A percentile compares a stretch with the other conserved stretches of the same genome.
phyloP scores from a whole-genome alignment of 2,329 filamentous ascomycete genomes.

The Colletotrichum spaethianum region DNA sequence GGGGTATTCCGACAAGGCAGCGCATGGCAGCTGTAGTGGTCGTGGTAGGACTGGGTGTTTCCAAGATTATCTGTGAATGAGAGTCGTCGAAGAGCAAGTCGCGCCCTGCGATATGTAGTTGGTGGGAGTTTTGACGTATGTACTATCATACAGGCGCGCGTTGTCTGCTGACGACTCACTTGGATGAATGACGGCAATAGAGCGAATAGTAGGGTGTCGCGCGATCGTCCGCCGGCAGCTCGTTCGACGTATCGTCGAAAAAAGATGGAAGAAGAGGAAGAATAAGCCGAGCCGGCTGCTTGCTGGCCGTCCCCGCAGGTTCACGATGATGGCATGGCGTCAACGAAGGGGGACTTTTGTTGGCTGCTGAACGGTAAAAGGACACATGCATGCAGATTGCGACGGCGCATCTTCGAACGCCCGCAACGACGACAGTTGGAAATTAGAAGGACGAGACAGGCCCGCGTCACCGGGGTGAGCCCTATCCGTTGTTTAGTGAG shows the following conservation, averaged over 20 bases:
- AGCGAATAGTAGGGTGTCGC: not conserved
- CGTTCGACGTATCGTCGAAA: not conserved
- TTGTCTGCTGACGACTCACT: constrained; percentile 20
- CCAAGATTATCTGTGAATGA: constrained; percentile 14
- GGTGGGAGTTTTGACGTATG: constrained; percentile 8
- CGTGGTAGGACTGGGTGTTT: constrained; percentile 2
- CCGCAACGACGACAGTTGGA: constrained; percentile 5
- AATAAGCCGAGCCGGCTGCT: not conserved
- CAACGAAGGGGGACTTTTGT: constrained; percentile 21
- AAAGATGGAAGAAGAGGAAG: not conserved
- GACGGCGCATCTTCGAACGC: constrained; percentile 12
- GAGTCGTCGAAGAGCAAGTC: not conserved
- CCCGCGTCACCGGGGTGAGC: constrained; percentile 13
- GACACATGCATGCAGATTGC: not conserved
- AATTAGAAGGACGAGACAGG: constrained; percentile 10
- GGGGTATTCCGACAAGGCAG: not conserved
- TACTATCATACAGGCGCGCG: constrained; percentile 2
- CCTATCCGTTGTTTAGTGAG: constrained; percentile 27
- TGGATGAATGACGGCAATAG: not conserved
- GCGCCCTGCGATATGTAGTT: constrained; percentile 9
- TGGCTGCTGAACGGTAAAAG: constrained; percentile 34
- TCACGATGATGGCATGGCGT: constrained; percentile 11
- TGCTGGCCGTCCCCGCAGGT: not conserved
- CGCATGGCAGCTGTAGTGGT: not conserved
- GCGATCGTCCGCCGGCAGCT: not conserved